Conservation (phyloP, 2,329 filamentous ascomycete species). For the Colletotrichum plurivorum region DNA sequence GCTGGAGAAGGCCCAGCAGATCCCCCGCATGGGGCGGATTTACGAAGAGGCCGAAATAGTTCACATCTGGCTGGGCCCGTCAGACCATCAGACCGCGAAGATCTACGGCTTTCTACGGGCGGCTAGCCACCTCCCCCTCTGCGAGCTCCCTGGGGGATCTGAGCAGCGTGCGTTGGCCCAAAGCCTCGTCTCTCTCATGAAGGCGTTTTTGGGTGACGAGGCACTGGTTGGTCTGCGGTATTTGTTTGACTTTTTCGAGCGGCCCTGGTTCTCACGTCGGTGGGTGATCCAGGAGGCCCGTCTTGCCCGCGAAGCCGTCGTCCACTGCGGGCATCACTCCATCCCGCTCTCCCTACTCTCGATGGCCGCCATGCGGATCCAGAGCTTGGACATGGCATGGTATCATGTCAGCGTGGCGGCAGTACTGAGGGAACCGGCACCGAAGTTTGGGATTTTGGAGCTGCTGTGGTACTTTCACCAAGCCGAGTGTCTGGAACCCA, state of each 20-base stretch:
- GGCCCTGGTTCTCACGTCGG: background rate
- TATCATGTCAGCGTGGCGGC: background rate
- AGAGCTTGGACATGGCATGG: background rate
- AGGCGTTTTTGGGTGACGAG: too few species aligned
- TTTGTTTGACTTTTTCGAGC: background rate
- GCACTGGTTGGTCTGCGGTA: too few species aligned
- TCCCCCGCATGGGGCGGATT: background rate
- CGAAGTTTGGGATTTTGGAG: background rate
- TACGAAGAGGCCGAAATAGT: background rate
- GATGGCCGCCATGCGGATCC: background rate
- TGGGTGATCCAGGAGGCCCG: background rate
- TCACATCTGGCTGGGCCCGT: background rate
- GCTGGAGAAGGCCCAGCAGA: background rate
- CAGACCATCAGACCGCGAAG: background rate
- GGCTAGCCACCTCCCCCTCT: background rate
- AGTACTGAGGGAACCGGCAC: background rate
- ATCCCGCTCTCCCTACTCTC: background rate
- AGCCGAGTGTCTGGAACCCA: background rate
- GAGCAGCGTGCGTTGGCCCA: background rate
- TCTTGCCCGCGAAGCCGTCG: background rate
- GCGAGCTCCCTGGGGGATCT: background rate
- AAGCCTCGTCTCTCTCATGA: background rate
- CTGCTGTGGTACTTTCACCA: background rate
- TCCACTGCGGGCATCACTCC: background rate
- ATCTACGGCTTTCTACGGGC: background rate